Conservation (phyloP, 306 rosid species). For the Cyclanthera cordifolia region DNA sequence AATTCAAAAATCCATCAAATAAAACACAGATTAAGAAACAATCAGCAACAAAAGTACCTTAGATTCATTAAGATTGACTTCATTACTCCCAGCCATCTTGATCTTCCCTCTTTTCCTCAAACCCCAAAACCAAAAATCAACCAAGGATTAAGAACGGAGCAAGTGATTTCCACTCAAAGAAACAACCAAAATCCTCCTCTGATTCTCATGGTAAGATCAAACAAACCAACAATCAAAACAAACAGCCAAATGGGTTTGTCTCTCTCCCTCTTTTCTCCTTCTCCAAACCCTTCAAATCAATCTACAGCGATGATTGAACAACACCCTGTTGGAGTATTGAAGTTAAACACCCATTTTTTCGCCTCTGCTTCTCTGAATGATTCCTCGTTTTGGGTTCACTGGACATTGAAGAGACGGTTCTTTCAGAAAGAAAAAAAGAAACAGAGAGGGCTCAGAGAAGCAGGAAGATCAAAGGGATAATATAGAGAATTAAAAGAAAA, state of each 20-base stretch:
- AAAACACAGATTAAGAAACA: neutral
- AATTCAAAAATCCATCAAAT: conserved; percentile 1
- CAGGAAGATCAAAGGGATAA: conserved; percentile 25
- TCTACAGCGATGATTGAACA: neutral
- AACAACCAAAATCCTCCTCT: conserved; percentile 8
- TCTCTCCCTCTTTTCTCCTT: neutral
- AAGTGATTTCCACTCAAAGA: conserved; percentile 19
- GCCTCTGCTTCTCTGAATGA: conserved; percentile 16
- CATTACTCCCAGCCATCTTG: conserved; percentile 55
- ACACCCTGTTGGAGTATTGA: neutral
- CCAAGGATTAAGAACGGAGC: conserved; percentile 21
- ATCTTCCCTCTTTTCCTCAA: neutral
- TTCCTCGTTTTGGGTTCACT: conserved; percentile 37
- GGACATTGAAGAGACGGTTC: conserved; percentile 24
- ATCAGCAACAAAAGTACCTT: conserved; percentile 13
- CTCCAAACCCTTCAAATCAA: neutral
- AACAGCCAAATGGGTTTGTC: neutral
- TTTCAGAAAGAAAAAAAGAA: conserved; percentile 19
- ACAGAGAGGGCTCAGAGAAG: conserved; percentile 24
- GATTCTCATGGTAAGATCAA: conserved; percentile 18
- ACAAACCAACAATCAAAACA: neutral
- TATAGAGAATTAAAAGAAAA: conserved; percentile 18
- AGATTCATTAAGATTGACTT: conserved; percentile 70
- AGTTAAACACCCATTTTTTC: neutral
- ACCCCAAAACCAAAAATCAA: conserved; percentile 7